phyloP scores from a whole-genome alignment of 768 basidiomycete genomes.

The Hygrocybe coccinea region DNA sequence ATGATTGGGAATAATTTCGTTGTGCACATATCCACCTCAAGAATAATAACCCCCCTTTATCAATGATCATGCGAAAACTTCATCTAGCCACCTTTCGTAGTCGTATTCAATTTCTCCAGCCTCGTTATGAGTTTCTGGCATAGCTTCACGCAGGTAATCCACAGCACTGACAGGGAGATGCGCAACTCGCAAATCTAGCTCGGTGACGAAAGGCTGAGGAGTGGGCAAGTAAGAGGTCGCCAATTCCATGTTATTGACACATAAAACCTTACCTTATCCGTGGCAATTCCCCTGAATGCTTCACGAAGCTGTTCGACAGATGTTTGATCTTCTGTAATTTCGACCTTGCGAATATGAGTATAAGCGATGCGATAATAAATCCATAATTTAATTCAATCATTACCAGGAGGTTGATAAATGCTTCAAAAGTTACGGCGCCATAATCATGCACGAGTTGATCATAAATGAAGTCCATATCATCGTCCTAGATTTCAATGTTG shows the following conservation, averaged over 20 bases:
- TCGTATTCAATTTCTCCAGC: slow-evolving; percentile 67
- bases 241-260: neutral
- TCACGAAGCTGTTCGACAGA: slow-evolving; percentile 88
- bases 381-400: slow-evolving; percentile 15
- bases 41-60: no score
- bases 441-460: slow-evolving; percentile 74
- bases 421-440: slow-evolving; percentile 87
- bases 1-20: no score
- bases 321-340: slow-evolving; percentile 93
- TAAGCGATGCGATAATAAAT: slow-evolving; percentile 2
- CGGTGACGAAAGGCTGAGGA: slow-evolving; percentile 82
- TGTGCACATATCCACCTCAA: no score
- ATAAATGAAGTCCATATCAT: slow-evolving; percentile 82
- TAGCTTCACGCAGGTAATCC: slow-evolving; percentile 75
- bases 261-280: slow-evolving; percentile 65
- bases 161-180: slow-evolving; percentile 71
- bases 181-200: slow-evolving; percentile 83
- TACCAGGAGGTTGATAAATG: slow-evolving; percentile 91
- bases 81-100: slow-evolving; percentile 77
- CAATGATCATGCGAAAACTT: slow-evolving; percentile 56
- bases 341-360: slow-evolving; percentile 54
- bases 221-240: slow-evolving; percentile 8
- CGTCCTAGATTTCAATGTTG: slow-evolving; percentile 47
- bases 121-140: slow-evolving; percentile 57
- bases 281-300: slow-evolving; percentile 88